Conservation (phyloP, 805 yeast species). For the Candida krabiensis region DNA sequence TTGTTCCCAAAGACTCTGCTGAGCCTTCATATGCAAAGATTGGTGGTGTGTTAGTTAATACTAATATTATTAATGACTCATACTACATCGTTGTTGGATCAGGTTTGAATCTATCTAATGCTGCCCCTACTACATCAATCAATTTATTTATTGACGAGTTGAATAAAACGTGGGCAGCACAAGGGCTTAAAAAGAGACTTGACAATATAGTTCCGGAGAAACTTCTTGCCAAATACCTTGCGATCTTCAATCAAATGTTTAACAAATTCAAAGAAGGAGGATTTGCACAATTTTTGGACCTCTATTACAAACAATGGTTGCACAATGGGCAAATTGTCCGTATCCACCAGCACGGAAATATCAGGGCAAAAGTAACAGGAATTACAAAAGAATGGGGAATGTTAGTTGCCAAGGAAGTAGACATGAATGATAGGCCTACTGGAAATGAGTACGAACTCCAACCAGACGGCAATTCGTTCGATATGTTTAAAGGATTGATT, state of each 20-base stretch:
- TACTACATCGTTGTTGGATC: slow-evolving; percentile 79
- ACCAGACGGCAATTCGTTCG: slow-evolving; percentile 98
- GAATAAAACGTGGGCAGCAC: slow-evolving; percentile 48
- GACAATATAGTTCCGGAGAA: slow-evolving; percentile 38
- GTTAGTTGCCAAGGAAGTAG: slow-evolving; percentile 70
- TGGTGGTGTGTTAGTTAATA: slow-evolving; percentile 82
- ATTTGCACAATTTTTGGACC: slow-evolving; percentile 60
- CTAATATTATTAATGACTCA: slow-evolving; percentile 58
- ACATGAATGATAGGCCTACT: slow-evolving; percentile 42
- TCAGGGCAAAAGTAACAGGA: slow-evolving; percentile 69
- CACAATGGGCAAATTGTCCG: slow-evolving; percentile 76
- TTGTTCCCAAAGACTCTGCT: slow-evolving; percentile 25
- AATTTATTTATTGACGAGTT: slow-evolving; percentile 64
- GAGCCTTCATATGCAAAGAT: slow-evolving; percentile 74
- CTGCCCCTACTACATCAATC: slow-evolving; percentile 91
- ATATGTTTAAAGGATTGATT: slow-evolving; percentile 87
- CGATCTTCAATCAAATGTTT: slow-evolving; percentile 62
- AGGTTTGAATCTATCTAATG: slow-evolving; percentile 80
- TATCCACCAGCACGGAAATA: slow-evolving; percentile 41
- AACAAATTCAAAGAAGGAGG: slow-evolving; percentile 62
- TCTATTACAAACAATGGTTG: slow-evolving; percentile 84
- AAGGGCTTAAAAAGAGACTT: slow-evolving; percentile 32
- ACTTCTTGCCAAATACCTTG: slow-evolving; percentile 67
- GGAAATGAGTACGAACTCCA: slow-evolving; percentile 70
- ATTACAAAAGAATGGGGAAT: slow-evolving; percentile 85